Base-by-base conservation (phyloP, 805 yeast genomes). In the Priceomyces haplophilus region DNA sequence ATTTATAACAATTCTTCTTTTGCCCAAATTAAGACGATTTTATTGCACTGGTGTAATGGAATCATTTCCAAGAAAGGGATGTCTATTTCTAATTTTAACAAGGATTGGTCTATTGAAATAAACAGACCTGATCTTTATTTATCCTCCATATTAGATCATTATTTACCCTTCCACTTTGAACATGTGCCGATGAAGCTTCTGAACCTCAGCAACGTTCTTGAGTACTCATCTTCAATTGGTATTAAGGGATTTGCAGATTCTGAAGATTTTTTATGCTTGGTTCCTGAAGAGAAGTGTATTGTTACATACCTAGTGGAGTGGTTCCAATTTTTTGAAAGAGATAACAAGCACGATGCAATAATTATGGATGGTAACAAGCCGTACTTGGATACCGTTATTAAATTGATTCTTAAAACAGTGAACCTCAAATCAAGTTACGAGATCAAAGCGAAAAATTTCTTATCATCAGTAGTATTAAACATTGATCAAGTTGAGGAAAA, bases 251-350 rank as follows among this genome's bases (percentile, higher is more conserved):
- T 82, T 39, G 68, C 80, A 4, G 83, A 79, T 41, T 72, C 69
- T 1, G 81, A 78, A 27, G 85, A 80, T 58, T 68, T 81, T 44
- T 62, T 62, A 29, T 62, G 67, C 17, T 53, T 63, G 11, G 66
- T 64, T 18, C 84, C 84, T 0, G 87, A 82, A 48, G 88, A 82
- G 48, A 73, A 78, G 48, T 72, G 82, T 32, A 65, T 82, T 12
- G 69, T 82, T 49, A 73, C 82, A 13, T 82, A 78, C 53, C 58
- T 81, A 8, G 72, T 82, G 11, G 76, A 80, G 51, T 77, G 83
- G 80, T 80, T 71, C 59, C 78, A 76, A 42, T 48, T 46, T 19
- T 65, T 68, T 45, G 69, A 65, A 43, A 25, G 46, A 23, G 48
- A 44, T 11, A 20, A 33, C 13, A 23, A 17, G 7, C 40, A 29